Percentiles rank a stretch among this genome's conserved stretches.
Evolutionary conservation across 2,329 filamentous ascomycete species (phyloP).

Genomic region (Neofusicoccum parvum): DNA sequence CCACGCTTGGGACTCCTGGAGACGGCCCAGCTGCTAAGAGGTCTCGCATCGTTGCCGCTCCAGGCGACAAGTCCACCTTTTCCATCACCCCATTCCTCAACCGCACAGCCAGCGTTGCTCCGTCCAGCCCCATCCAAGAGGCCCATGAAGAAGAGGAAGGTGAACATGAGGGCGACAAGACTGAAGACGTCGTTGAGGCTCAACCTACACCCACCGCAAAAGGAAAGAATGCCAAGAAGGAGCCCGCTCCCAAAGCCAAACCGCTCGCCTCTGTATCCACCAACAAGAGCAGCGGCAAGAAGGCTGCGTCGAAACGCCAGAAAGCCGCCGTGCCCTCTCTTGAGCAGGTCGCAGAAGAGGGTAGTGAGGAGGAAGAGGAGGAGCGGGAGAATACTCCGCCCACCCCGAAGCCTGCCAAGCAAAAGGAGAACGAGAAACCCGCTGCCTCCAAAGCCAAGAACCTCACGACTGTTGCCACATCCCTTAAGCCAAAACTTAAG

Average conservation of each 20-base stretch:
- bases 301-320: conserved; percentile 40
- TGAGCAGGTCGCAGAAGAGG: conserved; percentile 49
- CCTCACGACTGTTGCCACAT: conserved; percentile 30
- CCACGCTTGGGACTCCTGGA: conserved; percentile 52
- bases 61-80: conserved; percentile 88
- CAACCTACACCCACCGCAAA: conserved; percentile 34
- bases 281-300: conserved; percentile 46
- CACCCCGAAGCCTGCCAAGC: conserved; percentile 29
- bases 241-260: conserved; percentile 38
- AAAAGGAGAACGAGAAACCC: conserved; percentile 31
- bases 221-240: conserved; percentile 33
- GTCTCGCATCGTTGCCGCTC: conserved; percentile 52
- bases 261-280: conserved; percentile 48
- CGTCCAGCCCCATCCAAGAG: conserved; percentile 44
- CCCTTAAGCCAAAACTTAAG: conserved; percentile 39
- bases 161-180: conserved; percentile 29
- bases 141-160: conserved; percentile 27
- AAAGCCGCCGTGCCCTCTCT: conserved; percentile 41
- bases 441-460: conserved; percentile 31
- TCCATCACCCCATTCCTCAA: conserved; percentile 94
- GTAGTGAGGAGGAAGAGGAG: conserved; percentile 40
- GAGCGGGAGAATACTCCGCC: conserved; percentile 41
- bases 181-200: conserved; percentile 32
- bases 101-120: conserved; percentile 63
- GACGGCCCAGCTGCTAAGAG: conserved; percentile 51